phyloP scores from a whole-genome alignment of 345 rosid species.

The Pugionium dolabratum region DNA sequence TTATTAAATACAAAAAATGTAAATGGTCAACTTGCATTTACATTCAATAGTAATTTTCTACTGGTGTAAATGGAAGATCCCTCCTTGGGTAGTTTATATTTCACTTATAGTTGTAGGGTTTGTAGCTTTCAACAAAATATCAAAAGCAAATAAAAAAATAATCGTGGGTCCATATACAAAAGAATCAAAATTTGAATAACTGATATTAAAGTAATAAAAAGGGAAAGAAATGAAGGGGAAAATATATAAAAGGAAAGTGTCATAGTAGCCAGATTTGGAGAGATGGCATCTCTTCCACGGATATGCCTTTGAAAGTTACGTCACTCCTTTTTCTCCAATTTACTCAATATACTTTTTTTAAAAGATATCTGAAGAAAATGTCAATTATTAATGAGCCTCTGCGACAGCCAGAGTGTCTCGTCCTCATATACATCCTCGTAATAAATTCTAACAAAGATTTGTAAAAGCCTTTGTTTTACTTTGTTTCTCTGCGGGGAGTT shows the following conservation, averaged over 20 bases:
- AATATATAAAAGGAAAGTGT: conserved; percentile 44
- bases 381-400: conserved; percentile 26
- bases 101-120: conserved; percentile 3
- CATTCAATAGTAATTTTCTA: conserved; percentile 3
- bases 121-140: conserved; percentile 7
- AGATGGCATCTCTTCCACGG: conserved; percentile 43
- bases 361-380: not conserved
- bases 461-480: no score
- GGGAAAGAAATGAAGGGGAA: conserved; percentile 14
- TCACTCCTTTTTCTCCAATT: conserved; percentile 30
- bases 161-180: conserved; percentile 25
- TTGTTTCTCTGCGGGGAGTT: no score
- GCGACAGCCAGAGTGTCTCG: conserved; percentile 35
- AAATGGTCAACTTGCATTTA: conserved; percentile 40
- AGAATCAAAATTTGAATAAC: conserved; percentile 29
- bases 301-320: conserved; percentile 40
- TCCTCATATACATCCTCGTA: no score
- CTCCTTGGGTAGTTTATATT: not conserved
- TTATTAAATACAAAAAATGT: conserved; percentile 6
- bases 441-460: no score
- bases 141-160: conserved; percentile 15
- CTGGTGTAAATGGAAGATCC: conserved; percentile 23
- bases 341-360: not conserved
- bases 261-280: conserved; percentile 41
- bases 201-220: not conserved